phyloP scores from a whole-genome alignment of 1,139 yeast species.

The Nadsonia starkeyi-henricii region DNA sequence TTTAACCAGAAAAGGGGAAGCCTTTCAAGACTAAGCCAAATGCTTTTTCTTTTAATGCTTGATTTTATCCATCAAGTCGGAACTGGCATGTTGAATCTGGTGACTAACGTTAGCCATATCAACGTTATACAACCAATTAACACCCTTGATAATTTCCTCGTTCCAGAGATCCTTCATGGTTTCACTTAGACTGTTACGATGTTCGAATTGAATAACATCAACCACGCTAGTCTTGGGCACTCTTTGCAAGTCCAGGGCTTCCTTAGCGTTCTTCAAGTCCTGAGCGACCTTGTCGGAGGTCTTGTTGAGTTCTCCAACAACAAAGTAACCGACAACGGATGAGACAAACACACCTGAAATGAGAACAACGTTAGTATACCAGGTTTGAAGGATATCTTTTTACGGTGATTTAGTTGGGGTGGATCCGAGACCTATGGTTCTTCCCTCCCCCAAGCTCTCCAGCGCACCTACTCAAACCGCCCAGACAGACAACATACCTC shows the following conservation, averaged over 20 bases:
- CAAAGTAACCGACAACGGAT: slow-evolving; percentile 49
- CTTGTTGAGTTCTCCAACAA: slow-evolving; percentile 42
- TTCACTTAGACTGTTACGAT: slow-evolving; percentile 38
- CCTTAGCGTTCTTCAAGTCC: slow-evolving; percentile 36
- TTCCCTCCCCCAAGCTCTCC: no score
- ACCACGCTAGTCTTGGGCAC: slow-evolving; percentile 20
- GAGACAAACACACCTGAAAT: slow-evolving; percentile 46
- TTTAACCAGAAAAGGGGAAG: no score
- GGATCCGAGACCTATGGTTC: no score
- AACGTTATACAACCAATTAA: slow-evolving; percentile 43
- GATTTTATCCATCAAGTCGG: neutral
- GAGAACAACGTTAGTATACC: slow-evolving; percentile 1
- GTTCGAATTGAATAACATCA: slow-evolving; percentile 25
- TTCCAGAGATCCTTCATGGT: slow-evolving; percentile 76
- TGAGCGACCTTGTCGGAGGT: slow-evolving; percentile 35
- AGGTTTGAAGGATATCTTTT: no score
- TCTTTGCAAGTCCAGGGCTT: slow-evolving; percentile 30
- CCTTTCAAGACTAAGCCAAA: no score
- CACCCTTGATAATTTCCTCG: slow-evolving; percentile 52
- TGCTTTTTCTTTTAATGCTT: no score
- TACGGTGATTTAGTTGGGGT: no score
- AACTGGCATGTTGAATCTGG: neutral
- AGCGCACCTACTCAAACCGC: neutral
- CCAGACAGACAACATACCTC: slow-evolving; percentile 23
- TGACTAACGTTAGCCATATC: neutral